Evolutionary conservation across 306 rosid genomes (phyloP).

Genomic region (Cucumis melo): DNA sequence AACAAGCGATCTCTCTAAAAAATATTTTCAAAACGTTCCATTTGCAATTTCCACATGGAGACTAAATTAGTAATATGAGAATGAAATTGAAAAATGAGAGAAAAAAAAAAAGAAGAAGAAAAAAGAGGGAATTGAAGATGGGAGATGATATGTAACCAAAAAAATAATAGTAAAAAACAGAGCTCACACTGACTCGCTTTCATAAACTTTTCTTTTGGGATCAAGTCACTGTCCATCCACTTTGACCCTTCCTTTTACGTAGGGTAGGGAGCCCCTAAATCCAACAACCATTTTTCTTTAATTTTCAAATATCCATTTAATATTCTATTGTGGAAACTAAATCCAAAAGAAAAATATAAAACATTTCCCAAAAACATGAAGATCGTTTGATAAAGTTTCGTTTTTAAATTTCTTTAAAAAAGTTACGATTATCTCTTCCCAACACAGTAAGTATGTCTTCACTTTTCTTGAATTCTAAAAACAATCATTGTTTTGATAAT

Average conservation of each 20-base stretch:
- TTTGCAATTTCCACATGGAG: not conserved
- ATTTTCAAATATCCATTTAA: not conserved
- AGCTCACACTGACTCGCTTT: not conserved
- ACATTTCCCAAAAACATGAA: not conserved
- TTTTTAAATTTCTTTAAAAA: not conserved
- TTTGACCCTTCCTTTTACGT: not conserved
- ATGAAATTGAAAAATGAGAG: not conserved
- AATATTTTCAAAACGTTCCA: not conserved
- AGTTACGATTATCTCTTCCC: not conserved
- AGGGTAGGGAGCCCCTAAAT: not conserved
- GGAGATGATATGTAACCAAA: conserved; percentile 2
- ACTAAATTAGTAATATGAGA: not conserved
- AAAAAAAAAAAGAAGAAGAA: not conserved
- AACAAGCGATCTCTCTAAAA: not conserved
- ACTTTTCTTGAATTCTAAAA: not conserved
- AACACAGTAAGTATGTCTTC: not conserved
- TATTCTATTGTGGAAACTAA: not conserved
- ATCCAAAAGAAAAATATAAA: not conserved
- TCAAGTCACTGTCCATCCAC: not conserved
- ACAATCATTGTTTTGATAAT: too few relatives aligned
- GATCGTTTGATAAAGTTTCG: not conserved
- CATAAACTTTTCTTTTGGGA: not conserved
- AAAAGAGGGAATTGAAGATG: not conserved
- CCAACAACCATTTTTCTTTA: not conserved
- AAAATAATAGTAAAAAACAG: not conserved